Conservation (phyloP, 163 green algal genomes). For the Prototheca cutis region DNA sequence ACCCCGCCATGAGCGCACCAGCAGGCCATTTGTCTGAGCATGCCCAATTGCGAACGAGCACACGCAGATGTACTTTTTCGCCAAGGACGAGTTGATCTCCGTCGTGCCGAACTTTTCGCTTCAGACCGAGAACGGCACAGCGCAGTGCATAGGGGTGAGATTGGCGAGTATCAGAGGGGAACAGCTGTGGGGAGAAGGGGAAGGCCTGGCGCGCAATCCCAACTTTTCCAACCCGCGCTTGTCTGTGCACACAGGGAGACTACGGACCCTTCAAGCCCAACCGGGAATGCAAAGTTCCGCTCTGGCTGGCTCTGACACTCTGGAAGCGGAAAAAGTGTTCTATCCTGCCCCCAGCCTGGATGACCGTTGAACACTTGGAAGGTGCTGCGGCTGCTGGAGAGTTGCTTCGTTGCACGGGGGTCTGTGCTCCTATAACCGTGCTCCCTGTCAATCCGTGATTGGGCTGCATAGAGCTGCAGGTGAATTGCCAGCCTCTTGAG, state of each 20-base stretch:
- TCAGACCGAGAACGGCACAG: slow-evolving; percentile 24
- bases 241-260: no score
- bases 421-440: no score
- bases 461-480: no score
- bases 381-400: slow-evolving; percentile 16
- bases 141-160: slow-evolving; percentile 54
- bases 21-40: neutral
- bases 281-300: slow-evolving; percentile 54
- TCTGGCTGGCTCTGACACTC: slow-evolving; percentile 76
- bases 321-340: slow-evolving; percentile 64
- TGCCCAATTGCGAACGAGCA: neutral
- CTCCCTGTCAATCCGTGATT: no score
- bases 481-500: neutral
- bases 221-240: no score
- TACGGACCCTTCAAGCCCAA: slow-evolving; percentile 78
- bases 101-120: slow-evolving; percentile 80
- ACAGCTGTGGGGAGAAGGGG: no score
- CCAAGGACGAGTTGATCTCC: slow-evolving; percentile 59
- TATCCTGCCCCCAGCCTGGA: slow-evolving; percentile 70
- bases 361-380: slow-evolving; percentile 47
- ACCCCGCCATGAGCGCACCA: neutral
- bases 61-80: slow-evolving; percentile 50
- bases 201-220: no score
- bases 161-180: no score
- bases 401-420: no score